phyloP scores from a whole-genome alignment of 2,329 filamentous ascomycete genomes.

The Exophiala phaeomuriformis region DNA sequence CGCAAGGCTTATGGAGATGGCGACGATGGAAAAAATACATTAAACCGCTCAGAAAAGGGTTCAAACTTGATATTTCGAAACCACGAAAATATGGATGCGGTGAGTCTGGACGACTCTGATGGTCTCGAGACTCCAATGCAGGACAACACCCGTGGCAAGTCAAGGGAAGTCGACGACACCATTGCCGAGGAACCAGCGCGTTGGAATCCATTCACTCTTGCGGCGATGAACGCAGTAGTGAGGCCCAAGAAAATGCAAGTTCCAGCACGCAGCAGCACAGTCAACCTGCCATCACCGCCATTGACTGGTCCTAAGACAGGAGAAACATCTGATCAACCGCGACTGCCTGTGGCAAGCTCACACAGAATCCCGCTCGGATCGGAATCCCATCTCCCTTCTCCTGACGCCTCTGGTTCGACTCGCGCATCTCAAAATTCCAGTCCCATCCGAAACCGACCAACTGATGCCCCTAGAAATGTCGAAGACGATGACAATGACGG shows the following conservation, averaged over 20 bases:
- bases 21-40: neutral
- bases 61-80: neutral
- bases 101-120: slow-evolving; percentile 3
- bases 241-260: slow-evolving; percentile 14
- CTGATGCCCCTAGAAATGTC: neutral
- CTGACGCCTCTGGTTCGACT: slow-evolving; percentile 1
- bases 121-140: neutral
- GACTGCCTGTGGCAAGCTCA: neutral
- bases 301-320: neutral
- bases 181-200: neutral
- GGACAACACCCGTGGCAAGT: neutral
- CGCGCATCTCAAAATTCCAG: slow-evolving; percentile 18
- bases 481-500: neutral
- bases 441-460: slow-evolving; percentile 12
- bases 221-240: slow-evolving; percentile 29
- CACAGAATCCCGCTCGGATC: slow-evolving; percentile 1
- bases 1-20: slow-evolving; percentile 29
- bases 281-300: too few species aligned
- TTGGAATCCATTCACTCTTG: slow-evolving; percentile 34
- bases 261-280: neutral
- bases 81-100: slow-evolving; percentile 1
- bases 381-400: slow-evolving; percentile 9
- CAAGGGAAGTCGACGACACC: neutral
- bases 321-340: neutral
- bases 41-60: neutral